Conservation (phyloP, 139 green algal genomes). For the Micromonas pusilla region DNA sequence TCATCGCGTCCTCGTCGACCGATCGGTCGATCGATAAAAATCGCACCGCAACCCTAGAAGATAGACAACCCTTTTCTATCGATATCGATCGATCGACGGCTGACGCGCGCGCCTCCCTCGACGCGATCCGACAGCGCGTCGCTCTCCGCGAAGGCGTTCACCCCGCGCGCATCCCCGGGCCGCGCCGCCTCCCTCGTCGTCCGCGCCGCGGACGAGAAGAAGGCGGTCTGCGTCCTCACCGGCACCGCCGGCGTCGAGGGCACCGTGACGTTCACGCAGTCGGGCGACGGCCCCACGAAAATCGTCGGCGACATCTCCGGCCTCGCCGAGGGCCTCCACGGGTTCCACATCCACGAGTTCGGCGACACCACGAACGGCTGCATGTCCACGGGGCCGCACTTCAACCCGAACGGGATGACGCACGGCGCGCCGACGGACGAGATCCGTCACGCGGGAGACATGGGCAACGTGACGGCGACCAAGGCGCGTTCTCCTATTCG, state of each 20-base stretch:
- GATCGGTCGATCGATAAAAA: too few relatives aligned
- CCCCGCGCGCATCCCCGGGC: background rate
- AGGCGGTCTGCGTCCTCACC: conserved; percentile 26
- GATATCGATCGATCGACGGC: background rate
- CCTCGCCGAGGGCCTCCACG: conserved; percentile 38
- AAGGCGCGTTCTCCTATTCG: too few relatives aligned
- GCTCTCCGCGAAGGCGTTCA: background rate
- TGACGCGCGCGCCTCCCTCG: background rate
- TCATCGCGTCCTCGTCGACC: too few relatives aligned
- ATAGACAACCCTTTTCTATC: too few relatives aligned
- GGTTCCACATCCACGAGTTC: conserved; percentile 48
- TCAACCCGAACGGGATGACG: conserved; percentile 40
- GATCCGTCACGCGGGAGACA: conserved; percentile 41
- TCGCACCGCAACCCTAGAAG: too few relatives aligned
- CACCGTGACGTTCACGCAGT: conserved; percentile 11
- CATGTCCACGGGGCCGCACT: conserved; percentile 48
- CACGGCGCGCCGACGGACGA: conserved; percentile 44
- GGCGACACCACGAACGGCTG: conserved; percentile 48
- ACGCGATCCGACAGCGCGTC: background rate
- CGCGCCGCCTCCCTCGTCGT: background rate
- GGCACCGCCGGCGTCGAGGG: conserved; percentile 27
- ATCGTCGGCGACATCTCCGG: conserved; percentile 30
- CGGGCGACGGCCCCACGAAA: conserved; percentile 14
- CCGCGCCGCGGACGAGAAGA: background rate
- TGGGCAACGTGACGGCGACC: conserved; percentile 42